Conservation (phyloP, 164 flowering plant genomes). For the Litsea cubeba region DNA sequence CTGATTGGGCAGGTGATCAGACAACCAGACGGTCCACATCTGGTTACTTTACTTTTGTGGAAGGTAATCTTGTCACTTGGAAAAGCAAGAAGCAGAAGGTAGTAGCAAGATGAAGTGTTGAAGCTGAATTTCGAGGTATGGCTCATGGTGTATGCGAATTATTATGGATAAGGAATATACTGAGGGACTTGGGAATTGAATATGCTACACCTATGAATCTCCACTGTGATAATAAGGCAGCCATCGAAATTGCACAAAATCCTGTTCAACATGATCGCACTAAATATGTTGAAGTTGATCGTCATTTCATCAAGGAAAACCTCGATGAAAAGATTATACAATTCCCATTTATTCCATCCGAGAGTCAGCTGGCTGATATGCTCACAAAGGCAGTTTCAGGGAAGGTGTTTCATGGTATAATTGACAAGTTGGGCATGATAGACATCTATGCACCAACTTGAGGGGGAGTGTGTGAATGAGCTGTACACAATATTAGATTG, state of each 20-base stretch:
- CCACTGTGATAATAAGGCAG: background rate
- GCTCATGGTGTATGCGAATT: slow-evolving; percentile 3
- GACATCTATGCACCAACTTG: too few species aligned
- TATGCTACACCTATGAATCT: background rate
- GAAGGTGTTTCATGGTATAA: background rate
- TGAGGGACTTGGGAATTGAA: background rate
- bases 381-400: background rate
- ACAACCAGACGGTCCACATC: background rate
- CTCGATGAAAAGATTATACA: too few species aligned
- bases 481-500: too few species aligned
- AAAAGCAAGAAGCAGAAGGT: too few species aligned
- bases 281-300: too few species aligned
- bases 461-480: too few species aligned
- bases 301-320: too few species aligned
- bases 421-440: too few species aligned
- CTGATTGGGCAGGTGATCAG: slow-evolving; percentile 1
- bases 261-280: too few species aligned
- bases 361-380: background rate
- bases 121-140: background rate
- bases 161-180: background rate
- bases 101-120: too few species aligned
- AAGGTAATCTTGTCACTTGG: background rate
- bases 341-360: background rate
- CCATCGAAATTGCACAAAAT: background rate
- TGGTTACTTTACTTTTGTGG: background rate